Conservation (phyloP, 2,329 filamentous ascomycete species). For the Claviceps sp. region DNA sequence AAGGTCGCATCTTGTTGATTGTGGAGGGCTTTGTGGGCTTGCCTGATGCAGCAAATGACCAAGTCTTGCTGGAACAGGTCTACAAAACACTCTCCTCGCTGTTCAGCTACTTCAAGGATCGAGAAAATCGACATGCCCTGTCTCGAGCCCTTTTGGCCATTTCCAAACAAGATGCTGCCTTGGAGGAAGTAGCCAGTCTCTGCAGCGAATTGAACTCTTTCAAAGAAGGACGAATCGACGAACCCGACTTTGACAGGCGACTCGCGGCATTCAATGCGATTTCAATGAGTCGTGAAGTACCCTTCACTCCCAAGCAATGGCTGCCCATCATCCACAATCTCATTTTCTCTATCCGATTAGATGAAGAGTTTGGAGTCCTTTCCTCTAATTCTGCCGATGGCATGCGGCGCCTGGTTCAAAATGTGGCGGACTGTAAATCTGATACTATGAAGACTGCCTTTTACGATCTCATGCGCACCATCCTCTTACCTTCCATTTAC, state of each 20-base stretch:
- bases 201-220: constrained; percentile 75
- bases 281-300: constrained; percentile 44
- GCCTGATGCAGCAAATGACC: constrained; percentile 27
- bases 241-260: constrained; percentile 77
- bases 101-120: constrained; percentile 83
- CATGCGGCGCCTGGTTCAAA: constrained; percentile 64
- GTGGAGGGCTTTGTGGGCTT: constrained; percentile 68
- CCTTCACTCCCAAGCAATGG: constrained; percentile 65
- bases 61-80: constrained; percentile 45
- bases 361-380: constrained; percentile 79
- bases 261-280: constrained; percentile 64
- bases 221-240: constrained; percentile 57
- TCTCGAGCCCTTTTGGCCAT: constrained; percentile 62
- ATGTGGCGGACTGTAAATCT: constrained; percentile 29
- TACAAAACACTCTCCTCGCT: constrained; percentile 66
- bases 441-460: constrained; percentile 30
- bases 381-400: constrained; percentile 67
- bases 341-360: constrained; percentile 71
- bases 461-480: constrained; percentile 43
- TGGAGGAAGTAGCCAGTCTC: constrained; percentile 51
- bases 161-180: constrained; percentile 45
- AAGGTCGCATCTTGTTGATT: constrained; percentile 66
- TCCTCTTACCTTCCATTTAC: constrained; percentile 65
- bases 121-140: constrained; percentile 58
- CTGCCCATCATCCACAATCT: constrained; percentile 78